Evolutionary conservation across 2,329 filamentous ascomycete species (phyloP), one percentile per base, ranked within the genome.

Genomic region (Epichloe bromicola): DNA sequence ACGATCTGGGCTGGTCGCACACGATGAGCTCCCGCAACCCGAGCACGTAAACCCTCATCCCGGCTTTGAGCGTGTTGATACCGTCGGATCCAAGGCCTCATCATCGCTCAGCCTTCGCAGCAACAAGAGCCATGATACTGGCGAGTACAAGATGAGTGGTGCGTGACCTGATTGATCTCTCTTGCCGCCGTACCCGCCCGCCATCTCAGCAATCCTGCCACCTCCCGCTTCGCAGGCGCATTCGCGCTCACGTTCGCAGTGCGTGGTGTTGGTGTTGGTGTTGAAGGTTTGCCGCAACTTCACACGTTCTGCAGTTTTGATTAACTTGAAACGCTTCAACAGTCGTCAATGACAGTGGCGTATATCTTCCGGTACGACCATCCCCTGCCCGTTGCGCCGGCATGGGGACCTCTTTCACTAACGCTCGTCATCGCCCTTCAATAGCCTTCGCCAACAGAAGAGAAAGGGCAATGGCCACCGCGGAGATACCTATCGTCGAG

Each of bases 321-420:
- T 19, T 53, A n/a, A 53, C 38, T 15, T 37, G 43, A 33, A 37
- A 5, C 23, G 6, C 45, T 48, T 33, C 42, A 50, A 54, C 65
- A 96, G 91, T 96, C 57, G 93, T 97, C 67, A 94, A 95, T 65
- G 90, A 95, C 69, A 94, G 86, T 66, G 91, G 91, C 58, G 86
- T 95, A 55, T 97, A 95, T 70, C 79, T 97, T 58, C 91, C 91
- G 60, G 88, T 93, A 82, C 8, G 49, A 11, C 12, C n/a, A 26
- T 42, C 38, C 33, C 46, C 19, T 34, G 38, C 41, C 54, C 47
- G 43, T 41, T 30, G 48, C 37, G 37, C 6, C 30, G 30, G 8
- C 26, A 30, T 11, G 5, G 42, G 39, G 39, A 34, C 23, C 23
- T 51, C 15, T 17, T 19, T 46, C 46, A 38, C 50, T 57, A 49